Evolutionary conservation across 768 basidiomycete genomes (phyloP), one percentile per base, ranked within the genome.

Genomic region (Coprinopsis strossmayeri): DNA sequence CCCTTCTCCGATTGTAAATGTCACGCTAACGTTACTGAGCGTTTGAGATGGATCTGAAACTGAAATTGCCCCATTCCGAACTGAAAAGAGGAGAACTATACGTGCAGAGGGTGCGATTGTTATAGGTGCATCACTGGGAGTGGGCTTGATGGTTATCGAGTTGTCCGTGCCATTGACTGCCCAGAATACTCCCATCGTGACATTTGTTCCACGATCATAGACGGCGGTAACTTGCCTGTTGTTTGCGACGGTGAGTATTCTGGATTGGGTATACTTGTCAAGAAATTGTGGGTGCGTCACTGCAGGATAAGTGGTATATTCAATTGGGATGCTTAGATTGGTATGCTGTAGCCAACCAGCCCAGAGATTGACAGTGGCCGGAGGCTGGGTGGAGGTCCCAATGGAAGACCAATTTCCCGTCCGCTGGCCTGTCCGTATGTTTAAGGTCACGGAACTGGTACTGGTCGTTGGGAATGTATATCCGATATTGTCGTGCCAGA

Each of bases 401-500:
- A 84, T 79, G 5, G 61, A 55, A 2, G 73, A 64, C 86, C 86
- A 87, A 53, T 74, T 68, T 1, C 84, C 84, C 0, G 69, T 73
- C 51, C 73, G 72, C 32, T 68, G 52, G 2, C 76, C 78, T 2
- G 73, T 66, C 44, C 77, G 65, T 0, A 71, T 35, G 2, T 64
- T 58, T 20, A 74, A 47, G 3, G 64, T 61, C 2, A 72, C 66
- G 9, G 73, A 58, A 9, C 57, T 59, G 34, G 63, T 55, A 46
- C 59, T 49, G 34, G 2, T 42, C 37, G 3, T 54, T 24, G 48
- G 44, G 55, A 87, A 73, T 5, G 61, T 49, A 56, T 87, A 87
- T 2, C 86, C 86, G n/a, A 83, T 73, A 38, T 69, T 65, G 35
- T 71, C 81, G 56, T 87, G 84, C 79, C 81, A 86, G 10, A 87